These are phyloP conservation scores for Cryptosporidium muris DNA, from an alignment of 169 alveolate species.

Conservation along the genomic window DNA sequence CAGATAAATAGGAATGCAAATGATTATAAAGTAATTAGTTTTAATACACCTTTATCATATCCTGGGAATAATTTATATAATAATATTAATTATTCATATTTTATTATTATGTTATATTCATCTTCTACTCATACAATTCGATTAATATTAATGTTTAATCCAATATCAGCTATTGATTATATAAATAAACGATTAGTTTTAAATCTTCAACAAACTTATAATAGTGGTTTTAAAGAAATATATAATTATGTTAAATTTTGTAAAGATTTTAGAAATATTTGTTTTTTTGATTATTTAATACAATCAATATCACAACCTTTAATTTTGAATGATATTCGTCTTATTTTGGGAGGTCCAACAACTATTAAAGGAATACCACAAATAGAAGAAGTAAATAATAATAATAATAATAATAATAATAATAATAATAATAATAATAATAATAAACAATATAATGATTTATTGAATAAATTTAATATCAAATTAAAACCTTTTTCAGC, in stretches of 20 bases:
- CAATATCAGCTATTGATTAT: conserved; percentile 27
- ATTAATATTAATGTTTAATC: conserved; percentile 27
- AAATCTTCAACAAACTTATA: conserved; percentile 1
- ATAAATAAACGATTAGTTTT: conserved; percentile 10
- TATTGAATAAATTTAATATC: too few species aligned
- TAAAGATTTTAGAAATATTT: neutral
- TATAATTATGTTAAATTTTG: neutral
- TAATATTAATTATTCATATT: neutral
- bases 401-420: neutral
- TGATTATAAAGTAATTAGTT: conserved; percentile 28
- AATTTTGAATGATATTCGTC: conserved; percentile 43
- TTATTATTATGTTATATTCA: conserved; percentile 16
- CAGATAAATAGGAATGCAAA: conserved; percentile 5
- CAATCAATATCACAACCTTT: conserved; percentile 16
- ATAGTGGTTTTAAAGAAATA: too few species aligned
- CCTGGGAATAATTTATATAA: conserved; percentile 13
- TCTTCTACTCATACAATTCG: conserved; percentile 23
- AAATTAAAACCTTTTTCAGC: conserved; percentile 2
- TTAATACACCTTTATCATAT: conserved; percentile 4
- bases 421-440: neutral
- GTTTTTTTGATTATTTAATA: neutral
- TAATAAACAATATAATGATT: neutral
- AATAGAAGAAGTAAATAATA: conserved; percentile 11
- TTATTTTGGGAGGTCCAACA: conserved; percentile 49
- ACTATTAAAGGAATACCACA: conserved; percentile 45